Conservation (phyloP, 805 yeast species). For the Wickerhamia fluorescens region DNA sequence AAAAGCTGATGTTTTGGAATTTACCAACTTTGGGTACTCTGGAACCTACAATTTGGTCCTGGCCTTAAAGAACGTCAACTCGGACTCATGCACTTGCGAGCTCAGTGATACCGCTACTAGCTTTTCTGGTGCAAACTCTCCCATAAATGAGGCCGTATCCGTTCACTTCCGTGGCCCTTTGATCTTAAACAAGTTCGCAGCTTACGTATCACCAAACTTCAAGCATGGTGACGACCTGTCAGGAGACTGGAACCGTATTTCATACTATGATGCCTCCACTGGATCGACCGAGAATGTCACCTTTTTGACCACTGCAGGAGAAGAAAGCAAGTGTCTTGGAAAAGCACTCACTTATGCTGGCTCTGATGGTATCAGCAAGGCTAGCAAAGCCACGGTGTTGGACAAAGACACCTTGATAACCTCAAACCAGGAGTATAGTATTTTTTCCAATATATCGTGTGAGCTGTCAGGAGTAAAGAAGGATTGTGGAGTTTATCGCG, state of each 20-base stretch:
- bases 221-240: constrained; percentile 25
- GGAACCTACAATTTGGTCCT: constrained; percentile 47
- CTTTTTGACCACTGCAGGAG: constrained; percentile 59
- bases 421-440: constrained; percentile 55
- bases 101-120: constrained; percentile 26
- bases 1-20: constrained; percentile 34
- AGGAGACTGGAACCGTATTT: constrained; percentile 50
- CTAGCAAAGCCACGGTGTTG: constrained; percentile 42
- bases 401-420: constrained; percentile 40
- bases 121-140: constrained; percentile 57
- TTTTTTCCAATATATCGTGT: constrained; percentile 55
- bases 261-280: constrained; percentile 48
- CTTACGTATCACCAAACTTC: constrained; percentile 43
- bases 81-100: constrained; percentile 43
- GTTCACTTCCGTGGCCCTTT: constrained; percentile 79
- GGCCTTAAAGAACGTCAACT: constrained; percentile 32
- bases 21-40: constrained; percentile 47
- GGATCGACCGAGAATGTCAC: constrained; percentile 57
- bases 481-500: constrained; percentile 71
- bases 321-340: constrained; percentile 57
- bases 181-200: constrained; percentile 52
- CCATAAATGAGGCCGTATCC: constrained; percentile 60
- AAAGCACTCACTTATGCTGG: constrained; percentile 59
- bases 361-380: constrained; percentile 45
- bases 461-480: constrained; percentile 44